Base-by-base conservation (phyloP, 164 flowering plant species). In the Cinnamomum micranthum region DNA sequence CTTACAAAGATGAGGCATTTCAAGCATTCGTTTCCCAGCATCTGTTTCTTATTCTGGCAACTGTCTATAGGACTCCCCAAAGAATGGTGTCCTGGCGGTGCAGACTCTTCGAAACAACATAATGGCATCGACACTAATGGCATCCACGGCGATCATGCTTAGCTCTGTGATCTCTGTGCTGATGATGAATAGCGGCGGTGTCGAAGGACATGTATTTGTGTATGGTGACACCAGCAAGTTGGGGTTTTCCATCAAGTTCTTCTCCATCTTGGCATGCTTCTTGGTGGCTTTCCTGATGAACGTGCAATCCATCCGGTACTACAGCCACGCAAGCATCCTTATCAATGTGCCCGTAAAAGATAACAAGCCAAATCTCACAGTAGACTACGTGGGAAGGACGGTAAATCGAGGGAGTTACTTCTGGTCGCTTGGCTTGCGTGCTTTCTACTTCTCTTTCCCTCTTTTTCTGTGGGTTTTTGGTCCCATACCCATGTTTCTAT, bases 401-500 rank as follows among this genome's bases (percentile, higher is more conserved):
- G 82, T 92, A 65, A 90, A 91, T 70, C 55, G 82, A 67, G 97
- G 97, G 2, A 88, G 97, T 79, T 87, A 87, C 70, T 94, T 91
- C 72, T 92, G 97, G 97, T 92, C 97, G 0, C 70, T 92, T 2
- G 98, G 98, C 0, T 72, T 90, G 64, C 65, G 94, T 1, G 90
- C 94, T 2, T 92, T 92, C 78, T 94, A 92, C 79, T 86, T 92
- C 77, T 92, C 98, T 0, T 89, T 91, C 74, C 97, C 98, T 12
- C 76, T 91, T 12, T 90, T 94, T 71, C 63, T 94, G 74, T 94
- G 98, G 98, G 81, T 92, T 15, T 92, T 92, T 78, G 97, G 98
- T 3, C 93, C 98, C 6, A 85, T 94, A 22, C 94, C 97, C 6
- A 91, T 92, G 97, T 86, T 92, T 27, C 12, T 79, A 6, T 76